Evolutionary conservation across 108 stramenopile genomes (phyloP).

Genomic region (Skeletonema potamos): DNA sequence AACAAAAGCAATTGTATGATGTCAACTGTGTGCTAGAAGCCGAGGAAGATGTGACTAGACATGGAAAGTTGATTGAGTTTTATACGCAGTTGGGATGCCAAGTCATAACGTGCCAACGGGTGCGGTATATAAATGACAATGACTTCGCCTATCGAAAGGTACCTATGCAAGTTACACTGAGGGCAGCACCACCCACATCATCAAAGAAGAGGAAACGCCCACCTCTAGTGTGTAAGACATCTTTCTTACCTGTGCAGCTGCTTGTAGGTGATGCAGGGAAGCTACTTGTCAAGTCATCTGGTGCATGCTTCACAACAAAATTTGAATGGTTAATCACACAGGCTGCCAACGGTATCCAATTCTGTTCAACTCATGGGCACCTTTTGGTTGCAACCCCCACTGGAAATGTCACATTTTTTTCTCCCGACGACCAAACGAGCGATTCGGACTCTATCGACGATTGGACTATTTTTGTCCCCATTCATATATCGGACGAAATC

Average conservation of each 20-base stretch:
- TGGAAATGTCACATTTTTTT: slow-evolving; percentile 23
- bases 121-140: slow-evolving; percentile 65
- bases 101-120: slow-evolving; percentile 47
- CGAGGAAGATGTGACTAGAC: slow-evolving; percentile 63
- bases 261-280: slow-evolving; percentile 33
- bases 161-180: slow-evolving; percentile 53
- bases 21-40: slow-evolving; percentile 55
- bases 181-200: background rate
- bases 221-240: background rate
- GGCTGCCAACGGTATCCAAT: slow-evolving; percentile 31
- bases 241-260: slow-evolving; percentile 41
- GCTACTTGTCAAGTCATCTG: slow-evolving; percentile 3
- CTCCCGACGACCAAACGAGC: slow-evolving; percentile 15
- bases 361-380: slow-evolving; percentile 43
- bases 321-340: slow-evolving; percentile 43
- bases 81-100: slow-evolving; percentile 60
- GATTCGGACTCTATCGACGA: slow-evolving; percentile 16
- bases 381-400: slow-evolving; percentile 22
- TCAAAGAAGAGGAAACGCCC: background rate
- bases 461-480: slow-evolving; percentile 37
- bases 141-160: slow-evolving; percentile 70
- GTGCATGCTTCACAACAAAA: slow-evolving; percentile 1
- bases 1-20: slow-evolving; percentile 19
- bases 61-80: slow-evolving; percentile 60
- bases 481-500: slow-evolving; percentile 20